A percentile compares a stretch with the other conserved stretches of the same genome.
phyloP scores from a whole-genome alignment of 2,329 filamentous ascomycete genomes.

The Rhynchosporium secalis region DNA sequence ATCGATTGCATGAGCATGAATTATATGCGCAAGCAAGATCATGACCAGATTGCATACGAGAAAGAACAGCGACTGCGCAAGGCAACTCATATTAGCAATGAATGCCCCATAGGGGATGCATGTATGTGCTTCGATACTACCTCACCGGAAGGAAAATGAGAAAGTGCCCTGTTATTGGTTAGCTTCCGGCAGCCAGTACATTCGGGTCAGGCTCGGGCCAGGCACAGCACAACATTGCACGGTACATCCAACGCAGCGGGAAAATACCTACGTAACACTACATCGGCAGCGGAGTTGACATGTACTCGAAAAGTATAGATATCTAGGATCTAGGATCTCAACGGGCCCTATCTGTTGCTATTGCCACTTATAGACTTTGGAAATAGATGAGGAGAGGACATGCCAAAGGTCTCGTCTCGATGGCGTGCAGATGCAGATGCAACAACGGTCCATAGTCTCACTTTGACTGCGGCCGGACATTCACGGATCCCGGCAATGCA shows the following conservation, averaged over 20 bases:
- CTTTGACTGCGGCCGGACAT: not conserved
- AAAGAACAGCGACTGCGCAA: not conserved
- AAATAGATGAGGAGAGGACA: not conserved
- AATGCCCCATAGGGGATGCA: not conserved
- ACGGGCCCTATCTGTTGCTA: not conserved
- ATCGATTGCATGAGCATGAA: not conserved
- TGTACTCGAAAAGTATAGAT: not conserved
- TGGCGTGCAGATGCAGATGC: too few relatives aligned
- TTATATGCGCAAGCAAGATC: not conserved
- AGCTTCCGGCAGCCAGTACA: conserved; percentile 6
- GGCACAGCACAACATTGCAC: not conserved
- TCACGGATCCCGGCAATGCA: not conserved
- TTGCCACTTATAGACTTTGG: not conserved
- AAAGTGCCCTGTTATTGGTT: not conserved
- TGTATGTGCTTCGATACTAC: not conserved
- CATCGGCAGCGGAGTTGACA: not conserved
- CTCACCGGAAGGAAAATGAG: not conserved
- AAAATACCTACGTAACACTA: not conserved
- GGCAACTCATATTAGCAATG: not conserved
- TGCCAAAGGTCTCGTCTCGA: not conserved
- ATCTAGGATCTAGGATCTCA: not conserved
- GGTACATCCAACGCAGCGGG: not conserved
- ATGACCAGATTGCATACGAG: not conserved
- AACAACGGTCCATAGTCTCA: not conserved
- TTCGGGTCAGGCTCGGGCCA: not conserved